Evolutionary conservation across 176 grass and related monocot species (phyloP).

Genomic region (Olyra latifolia): DNA sequence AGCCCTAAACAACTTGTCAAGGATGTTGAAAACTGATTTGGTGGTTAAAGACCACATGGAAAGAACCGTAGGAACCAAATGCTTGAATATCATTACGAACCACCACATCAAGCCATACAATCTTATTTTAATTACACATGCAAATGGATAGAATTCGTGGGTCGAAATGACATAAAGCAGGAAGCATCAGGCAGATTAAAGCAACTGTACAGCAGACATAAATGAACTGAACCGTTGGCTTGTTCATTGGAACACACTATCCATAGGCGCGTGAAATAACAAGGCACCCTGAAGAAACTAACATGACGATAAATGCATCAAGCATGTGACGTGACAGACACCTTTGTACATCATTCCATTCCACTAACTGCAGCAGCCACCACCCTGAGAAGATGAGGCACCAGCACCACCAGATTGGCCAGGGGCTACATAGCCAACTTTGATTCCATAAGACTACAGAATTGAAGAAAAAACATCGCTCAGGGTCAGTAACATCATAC

Average conservation of each 20-base stretch:
- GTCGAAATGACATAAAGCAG: background rate
- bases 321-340: constrained; percentile 9
- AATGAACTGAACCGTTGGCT: constrained; percentile 29
- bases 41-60: background rate
- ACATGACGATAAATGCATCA: background rate
- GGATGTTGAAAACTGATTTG: background rate
- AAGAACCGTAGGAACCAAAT: background rate
- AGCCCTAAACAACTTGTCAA: background rate
- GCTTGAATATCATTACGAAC: background rate
- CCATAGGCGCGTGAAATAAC: constrained; percentile 44
- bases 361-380: constrained; percentile 60
- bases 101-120: constrained; percentile 2
- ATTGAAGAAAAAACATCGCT: background rate
- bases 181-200: constrained; percentile 22
- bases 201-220: background rate
- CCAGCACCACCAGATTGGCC: constrained; percentile 59
- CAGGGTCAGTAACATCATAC: background rate
- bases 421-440: constrained; percentile 51
- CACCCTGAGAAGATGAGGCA: constrained; percentile 53
- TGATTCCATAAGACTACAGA: constrained; percentile 69
- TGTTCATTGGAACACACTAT: background rate
- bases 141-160: constrained; percentile 17
- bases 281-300: constrained; percentile 36
- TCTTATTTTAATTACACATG: constrained; percentile 40
- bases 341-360: constrained; percentile 13